Conservation (phyloP, 139 green algal species). For the Tetradesmus obliquus region DNA sequence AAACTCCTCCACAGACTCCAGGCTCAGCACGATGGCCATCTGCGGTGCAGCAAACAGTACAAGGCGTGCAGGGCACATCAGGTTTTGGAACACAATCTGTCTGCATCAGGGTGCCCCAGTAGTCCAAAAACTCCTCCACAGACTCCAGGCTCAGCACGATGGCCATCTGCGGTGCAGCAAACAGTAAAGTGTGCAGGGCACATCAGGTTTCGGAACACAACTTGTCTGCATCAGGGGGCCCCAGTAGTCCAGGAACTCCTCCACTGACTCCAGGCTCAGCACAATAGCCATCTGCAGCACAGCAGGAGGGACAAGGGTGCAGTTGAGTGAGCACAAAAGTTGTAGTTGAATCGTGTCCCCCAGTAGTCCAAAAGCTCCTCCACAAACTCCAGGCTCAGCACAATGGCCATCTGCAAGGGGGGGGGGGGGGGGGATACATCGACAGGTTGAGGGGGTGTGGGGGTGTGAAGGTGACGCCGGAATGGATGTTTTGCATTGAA, state of each 20-base stretch:
- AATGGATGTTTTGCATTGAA: too few species aligned
- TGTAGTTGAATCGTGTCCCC: conserved; percentile 38
- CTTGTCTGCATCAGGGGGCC: not conserved
- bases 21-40: conserved; percentile 89
- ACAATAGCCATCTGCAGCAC: conserved; percentile 87
- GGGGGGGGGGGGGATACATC: too few species aligned
- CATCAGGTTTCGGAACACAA: too few species aligned
- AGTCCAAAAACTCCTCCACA: conserved; percentile 85
- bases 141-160: conserved; percentile 71
- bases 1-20: conserved; percentile 89
- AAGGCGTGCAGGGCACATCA: too few species aligned
- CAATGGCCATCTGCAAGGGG: conserved; percentile 83
- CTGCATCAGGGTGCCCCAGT: conserved; percentile 64
- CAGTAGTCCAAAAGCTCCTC: conserved; percentile 90
- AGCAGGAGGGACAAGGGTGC: too few species aligned
- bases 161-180: conserved; percentile 78
- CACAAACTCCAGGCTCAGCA: conserved; percentile 89
- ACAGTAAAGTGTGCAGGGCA: not conserved
- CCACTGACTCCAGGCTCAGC: conserved; percentile 81
- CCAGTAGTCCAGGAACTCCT: conserved; percentile 91
- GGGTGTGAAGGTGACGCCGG: too few species aligned
- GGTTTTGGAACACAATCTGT: too few species aligned
- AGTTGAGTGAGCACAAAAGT: not conserved
- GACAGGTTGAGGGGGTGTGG: too few species aligned
- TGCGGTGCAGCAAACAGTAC: conserved; percentile 55